These are phyloP conservation scores for Monosporascus sp. DNA, from an alignment of 2,329 filamentous ascomycete species.

Conservation along the genomic window DNA sequence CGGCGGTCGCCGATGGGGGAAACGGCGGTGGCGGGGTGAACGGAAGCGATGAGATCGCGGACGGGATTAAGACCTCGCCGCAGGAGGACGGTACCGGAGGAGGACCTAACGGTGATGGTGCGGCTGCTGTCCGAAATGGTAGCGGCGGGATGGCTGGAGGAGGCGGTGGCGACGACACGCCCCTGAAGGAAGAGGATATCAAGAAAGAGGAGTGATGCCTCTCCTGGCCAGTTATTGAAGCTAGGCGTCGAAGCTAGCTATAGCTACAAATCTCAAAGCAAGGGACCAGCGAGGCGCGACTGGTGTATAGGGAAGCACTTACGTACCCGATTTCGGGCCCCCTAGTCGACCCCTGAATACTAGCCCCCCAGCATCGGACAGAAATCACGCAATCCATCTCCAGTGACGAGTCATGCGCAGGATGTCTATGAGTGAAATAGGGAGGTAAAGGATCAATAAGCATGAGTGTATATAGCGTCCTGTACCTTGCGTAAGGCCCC, in stretches of 20 bases:
- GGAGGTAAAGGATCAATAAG: too few relatives aligned
- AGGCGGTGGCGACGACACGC: constrained; percentile 43
- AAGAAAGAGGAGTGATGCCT: constrained; percentile 28
- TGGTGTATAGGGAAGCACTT: too few relatives aligned
- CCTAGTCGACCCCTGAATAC: too few relatives aligned
- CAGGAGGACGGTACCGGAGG: not conserved
- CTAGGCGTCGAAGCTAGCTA: not conserved
- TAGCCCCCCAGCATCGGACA: too few relatives aligned
- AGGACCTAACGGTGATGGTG: not conserved
- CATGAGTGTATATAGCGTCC: too few relatives aligned
- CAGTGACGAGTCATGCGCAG: too few relatives aligned
- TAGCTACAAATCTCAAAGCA: not conserved
- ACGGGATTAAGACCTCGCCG: not conserved
- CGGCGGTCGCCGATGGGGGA: constrained; percentile 4
- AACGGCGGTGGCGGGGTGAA: constrained; percentile 4
- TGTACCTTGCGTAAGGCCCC: too few relatives aligned
- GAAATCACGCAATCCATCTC: too few relatives aligned
- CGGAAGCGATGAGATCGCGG: not conserved
- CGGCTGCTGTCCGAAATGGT: not conserved
- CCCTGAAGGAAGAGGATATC: constrained; percentile 34
- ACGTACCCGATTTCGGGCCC: too few relatives aligned
- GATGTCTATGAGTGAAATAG: too few relatives aligned
- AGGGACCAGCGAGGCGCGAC: not conserved
- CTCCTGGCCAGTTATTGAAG: too few relatives aligned
- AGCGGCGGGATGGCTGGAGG: not conserved